Conservation (phyloP, 495 filamentous ascomycete species). For the Aspergillus sclerotioniger region DNA sequence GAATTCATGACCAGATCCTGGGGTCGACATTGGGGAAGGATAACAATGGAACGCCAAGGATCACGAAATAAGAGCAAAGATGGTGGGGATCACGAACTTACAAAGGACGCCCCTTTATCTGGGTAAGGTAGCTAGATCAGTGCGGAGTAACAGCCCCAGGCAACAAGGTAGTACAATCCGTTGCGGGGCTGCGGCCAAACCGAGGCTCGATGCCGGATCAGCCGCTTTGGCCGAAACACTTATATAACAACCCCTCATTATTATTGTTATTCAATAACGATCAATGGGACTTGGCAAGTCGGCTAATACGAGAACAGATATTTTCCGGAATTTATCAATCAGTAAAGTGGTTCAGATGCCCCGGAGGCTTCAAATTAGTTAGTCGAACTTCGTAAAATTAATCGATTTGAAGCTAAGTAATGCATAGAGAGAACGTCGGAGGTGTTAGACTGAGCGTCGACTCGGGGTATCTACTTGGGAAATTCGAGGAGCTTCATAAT, state of each 20-base stretch:
- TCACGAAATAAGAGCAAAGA: no score
- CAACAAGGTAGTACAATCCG: no score
- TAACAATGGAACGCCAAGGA: no score
- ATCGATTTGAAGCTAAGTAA: conserved; percentile 8
- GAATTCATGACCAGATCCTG: conserved; percentile 48
- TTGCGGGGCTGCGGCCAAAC: conserved; percentile 9
- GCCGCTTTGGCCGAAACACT: not conserved
- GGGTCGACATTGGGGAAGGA: not conserved
- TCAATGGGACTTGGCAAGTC: not conserved
- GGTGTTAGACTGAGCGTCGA: conserved; percentile 51
- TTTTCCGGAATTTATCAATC: not conserved
- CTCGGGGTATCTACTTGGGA: conserved; percentile 52
- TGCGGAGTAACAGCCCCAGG: not conserved
- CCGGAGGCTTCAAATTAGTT: not conserved
- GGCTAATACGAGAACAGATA: not conserved
- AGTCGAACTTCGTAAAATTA: conserved; percentile 6
- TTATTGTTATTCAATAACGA: no score
- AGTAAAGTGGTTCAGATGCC: not conserved
- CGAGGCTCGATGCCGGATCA: conserved; percentile 6
- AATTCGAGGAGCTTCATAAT: conserved; percentile 51
- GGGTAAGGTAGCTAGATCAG: not conserved
- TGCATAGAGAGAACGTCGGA: conserved; percentile 36
- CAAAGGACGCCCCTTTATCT: no score
- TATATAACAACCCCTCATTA: not conserved
- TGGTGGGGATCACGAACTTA: no score